Conservation (phyloP, 2,329 filamentous ascomycete species). For the Davidsoniella virescens region DNA sequence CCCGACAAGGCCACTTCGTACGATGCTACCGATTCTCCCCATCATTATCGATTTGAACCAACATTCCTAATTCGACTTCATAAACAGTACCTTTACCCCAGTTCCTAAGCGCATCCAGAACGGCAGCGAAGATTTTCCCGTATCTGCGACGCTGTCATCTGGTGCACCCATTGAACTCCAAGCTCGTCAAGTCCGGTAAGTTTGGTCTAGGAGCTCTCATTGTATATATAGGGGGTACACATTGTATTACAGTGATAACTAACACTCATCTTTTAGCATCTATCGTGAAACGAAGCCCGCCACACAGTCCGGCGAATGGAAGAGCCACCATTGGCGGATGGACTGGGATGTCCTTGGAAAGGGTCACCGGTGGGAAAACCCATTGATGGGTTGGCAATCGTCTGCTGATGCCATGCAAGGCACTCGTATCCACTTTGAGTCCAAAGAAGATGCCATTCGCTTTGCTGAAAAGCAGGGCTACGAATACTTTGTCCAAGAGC, state of each 20-base stretch:
- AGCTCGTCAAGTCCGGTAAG: slow-evolving; percentile 81
- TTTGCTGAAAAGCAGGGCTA: slow-evolving; percentile 99
- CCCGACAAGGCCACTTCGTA: slow-evolving; percentile 88
- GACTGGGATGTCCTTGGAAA: slow-evolving; percentile 91
- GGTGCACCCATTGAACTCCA: slow-evolving; percentile 89
- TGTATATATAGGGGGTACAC: neutral
- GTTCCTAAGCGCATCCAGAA: slow-evolving; percentile 81
- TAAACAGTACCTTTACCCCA: slow-evolving; percentile 65
- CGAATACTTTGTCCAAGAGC: slow-evolving; percentile 97
- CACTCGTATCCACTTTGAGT: slow-evolving; percentile 75
- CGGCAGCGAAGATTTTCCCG: slow-evolving; percentile 64
- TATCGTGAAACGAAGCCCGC: slow-evolving; percentile 86
- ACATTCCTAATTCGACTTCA: neutral
- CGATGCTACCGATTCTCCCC: slow-evolving; percentile 12
- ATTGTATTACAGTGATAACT: neutral
- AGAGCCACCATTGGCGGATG: slow-evolving; percentile 80
- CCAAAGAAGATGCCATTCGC: slow-evolving; percentile 82
- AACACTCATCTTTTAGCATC: slow-evolving; percentile 44
- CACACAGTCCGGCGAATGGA: slow-evolving; percentile 85
- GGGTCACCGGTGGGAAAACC: slow-evolving; percentile 97
- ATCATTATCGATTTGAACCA: neutral
- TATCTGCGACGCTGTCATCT: slow-evolving; percentile 74
- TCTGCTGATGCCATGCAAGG: slow-evolving; percentile 91
- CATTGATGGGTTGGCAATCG: slow-evolving; percentile 96
- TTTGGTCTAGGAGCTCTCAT: slow-evolving; percentile 6